Base-by-base conservation (phyloP, 2,329 filamentous ascomycete genomes). In the Phaeosphaeriaceae sp. region DNA sequence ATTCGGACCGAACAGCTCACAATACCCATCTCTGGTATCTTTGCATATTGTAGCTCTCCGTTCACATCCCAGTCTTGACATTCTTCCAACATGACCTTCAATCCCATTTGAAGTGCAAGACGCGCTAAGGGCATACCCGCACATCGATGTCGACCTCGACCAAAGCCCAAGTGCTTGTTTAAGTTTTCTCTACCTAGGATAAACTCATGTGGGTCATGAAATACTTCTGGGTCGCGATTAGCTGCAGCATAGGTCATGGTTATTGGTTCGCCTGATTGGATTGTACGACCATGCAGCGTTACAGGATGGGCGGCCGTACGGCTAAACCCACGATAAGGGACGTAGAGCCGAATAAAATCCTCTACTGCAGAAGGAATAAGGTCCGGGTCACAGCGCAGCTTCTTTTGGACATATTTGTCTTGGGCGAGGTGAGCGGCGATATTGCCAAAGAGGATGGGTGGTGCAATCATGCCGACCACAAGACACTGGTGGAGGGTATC, bases 1-100 rank as follows among this genome's bases (percentile, higher is more conserved):
- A 38, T 38, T 3, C 15, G 12, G 8, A 38, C 20, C 8, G 35
- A 18, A n/a, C 35, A 38, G 18, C 18, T 23, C 7, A 38, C 18
- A 5, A 38, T 38, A n/a, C 35, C 35, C 35, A 38, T 38, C 35
- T 38, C 35, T 8, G 35, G 35, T 18, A 38, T 38, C 13, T 38
- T 38, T 15, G 35, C 35, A 23, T 38, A 38, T 23, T 38, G 35
- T 13, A 38, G 12, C 6, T 38, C 35, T 38, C 35, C 35, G 20
- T 23, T 23, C 3, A 38, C 35, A 13, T 38, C 23, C 35, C 35
- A 38, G 35, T 38, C 35, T 13, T n/a, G 18, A n/a, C 35, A 38
- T 8, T 15, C 35, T 20, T 38, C 35, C 35, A 38, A 21, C 35
- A 38, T 38, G 13, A 23, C 35, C 18, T 23, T 38, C 12, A 38